Evolutionary conservation across 2,329 filamentous ascomycete genomes (phyloP).

Genomic region (Xylariales sp.): DNA sequence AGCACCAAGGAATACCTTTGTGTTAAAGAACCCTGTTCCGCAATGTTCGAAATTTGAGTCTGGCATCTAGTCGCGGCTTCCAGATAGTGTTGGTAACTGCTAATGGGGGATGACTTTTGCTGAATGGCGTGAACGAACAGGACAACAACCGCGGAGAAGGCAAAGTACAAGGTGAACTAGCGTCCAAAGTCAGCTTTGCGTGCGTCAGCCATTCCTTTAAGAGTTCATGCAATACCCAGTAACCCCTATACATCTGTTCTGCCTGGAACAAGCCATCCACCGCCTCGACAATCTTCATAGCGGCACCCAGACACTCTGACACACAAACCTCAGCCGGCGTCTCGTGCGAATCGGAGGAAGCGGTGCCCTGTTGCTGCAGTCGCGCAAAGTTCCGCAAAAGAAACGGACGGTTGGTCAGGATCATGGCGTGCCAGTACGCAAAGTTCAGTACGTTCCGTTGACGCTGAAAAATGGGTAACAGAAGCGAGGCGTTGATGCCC

Average conservation of each 20-base stretch:
- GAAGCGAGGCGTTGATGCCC: constrained; percentile 24
- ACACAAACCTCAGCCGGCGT: constrained; percentile 16
- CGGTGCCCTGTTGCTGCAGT: constrained; percentile 13
- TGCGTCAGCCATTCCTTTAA: too few relatives aligned
- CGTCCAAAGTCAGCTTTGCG: background rate
- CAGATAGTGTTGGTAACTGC: constrained; percentile 12
- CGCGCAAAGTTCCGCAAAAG: constrained; percentile 31
- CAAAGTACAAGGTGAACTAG: constrained; percentile 17
- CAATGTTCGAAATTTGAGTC: constrained; percentile 16
- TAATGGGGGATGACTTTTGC: constrained; percentile 5
- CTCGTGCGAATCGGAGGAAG: constrained; percentile 10
- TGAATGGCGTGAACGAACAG: constrained; percentile 22
- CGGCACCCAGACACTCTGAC: constrained; percentile 20
- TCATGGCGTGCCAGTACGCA: constrained; percentile 37
- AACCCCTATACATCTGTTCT: constrained; percentile 24
- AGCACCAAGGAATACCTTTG: constrained; percentile 22
- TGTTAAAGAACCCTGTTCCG: constrained; percentile 17
- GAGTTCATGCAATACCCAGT: constrained; percentile 18
- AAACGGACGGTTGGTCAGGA: constrained; percentile 34
- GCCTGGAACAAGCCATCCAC: constrained; percentile 20
- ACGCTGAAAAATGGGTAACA: constrained; percentile 35
- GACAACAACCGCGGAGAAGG: constrained; percentile 21
- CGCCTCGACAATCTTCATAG: constrained; percentile 21
- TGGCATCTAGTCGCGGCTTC: constrained; percentile 17
- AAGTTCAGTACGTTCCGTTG: constrained; percentile 37